A percentile compares a stretch with the other conserved stretches of the same genome.
Evolutionary conservation across 768 basidiomycete genomes (phyloP).

Genomic region (Pleurotus giganteus): DNA sequence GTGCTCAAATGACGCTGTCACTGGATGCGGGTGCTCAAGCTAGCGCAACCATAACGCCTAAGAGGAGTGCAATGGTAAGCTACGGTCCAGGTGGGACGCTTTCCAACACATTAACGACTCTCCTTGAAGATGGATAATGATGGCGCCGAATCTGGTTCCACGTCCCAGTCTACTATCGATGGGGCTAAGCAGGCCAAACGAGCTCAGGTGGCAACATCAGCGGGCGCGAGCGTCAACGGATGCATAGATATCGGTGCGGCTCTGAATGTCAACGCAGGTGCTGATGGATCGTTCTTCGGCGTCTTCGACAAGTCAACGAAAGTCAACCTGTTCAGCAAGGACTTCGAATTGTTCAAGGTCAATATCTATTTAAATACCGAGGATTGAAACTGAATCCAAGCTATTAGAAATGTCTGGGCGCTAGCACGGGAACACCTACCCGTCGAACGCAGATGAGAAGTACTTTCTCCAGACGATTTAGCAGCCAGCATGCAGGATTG

Average conservation of each 20-base stretch:
- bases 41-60: not conserved
- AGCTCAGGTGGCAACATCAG: not conserved
- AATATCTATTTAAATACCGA: not conserved
- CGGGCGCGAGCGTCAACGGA: slow-evolving; percentile 20
- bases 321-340: slow-evolving; percentile 32
- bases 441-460: not conserved
- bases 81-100: no score
- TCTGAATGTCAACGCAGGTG: slow-evolving; percentile 38
- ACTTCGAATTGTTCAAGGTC: slow-evolving; percentile 38
- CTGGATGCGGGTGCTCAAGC: slow-evolving; percentile 7
- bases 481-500: not conserved
- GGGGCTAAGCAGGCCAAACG: no score
- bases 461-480: not conserved
- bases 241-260: slow-evolving; percentile 34
- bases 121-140: not conserved
- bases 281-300: slow-evolving; percentile 36
- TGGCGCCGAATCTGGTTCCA: not conserved
- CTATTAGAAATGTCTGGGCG: not conserved
- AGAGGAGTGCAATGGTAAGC: not conserved
- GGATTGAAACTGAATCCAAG: not conserved
- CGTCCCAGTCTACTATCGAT: no score
- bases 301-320: slow-evolving; percentile 32
- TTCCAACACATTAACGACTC: not conserved
- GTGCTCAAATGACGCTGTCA: slow-evolving; percentile 8
- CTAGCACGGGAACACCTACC: not conserved